A percentile compares a stretch with the other conserved stretches of the same genome.
Conservation (phyloP, 2,329 filamentous ascomycete genomes). For the Alternaria atra region DNA sequence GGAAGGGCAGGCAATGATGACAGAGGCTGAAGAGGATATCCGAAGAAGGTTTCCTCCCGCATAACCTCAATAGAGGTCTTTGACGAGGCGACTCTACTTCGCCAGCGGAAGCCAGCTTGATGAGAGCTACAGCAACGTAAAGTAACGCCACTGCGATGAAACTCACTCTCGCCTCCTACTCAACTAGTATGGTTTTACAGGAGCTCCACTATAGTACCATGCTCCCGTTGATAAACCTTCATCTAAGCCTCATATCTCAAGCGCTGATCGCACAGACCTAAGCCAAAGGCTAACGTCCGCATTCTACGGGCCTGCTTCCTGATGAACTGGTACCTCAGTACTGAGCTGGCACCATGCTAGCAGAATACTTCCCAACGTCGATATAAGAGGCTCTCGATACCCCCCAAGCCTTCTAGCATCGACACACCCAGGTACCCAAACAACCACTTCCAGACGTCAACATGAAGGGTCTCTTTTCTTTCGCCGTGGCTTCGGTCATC, state of each 20-base stretch:
- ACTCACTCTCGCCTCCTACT: constrained; percentile 18
- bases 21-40: no score
- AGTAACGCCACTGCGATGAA: constrained; percentile 24
- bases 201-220: constrained; percentile 37
- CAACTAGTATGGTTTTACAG: constrained; percentile 32
- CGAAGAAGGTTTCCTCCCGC: background rate
- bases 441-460: constrained; percentile 33
- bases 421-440: constrained; percentile 27
- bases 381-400: constrained; percentile 43
- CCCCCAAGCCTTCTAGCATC: constrained; percentile 26
- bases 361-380: constrained; percentile 13
- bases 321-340: constrained; percentile 27
- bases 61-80: background rate
- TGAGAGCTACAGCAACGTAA: constrained; percentile 10
- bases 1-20: background rate
- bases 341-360: constrained; percentile 15
- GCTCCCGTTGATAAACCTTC: constrained; percentile 33
- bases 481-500: constrained; percentile 47
- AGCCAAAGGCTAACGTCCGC: constrained; percentile 37
- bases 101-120: background rate
- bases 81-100: background rate
- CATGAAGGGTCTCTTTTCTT: constrained; percentile 49
- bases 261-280: constrained; percentile 40
- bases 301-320: constrained; percentile 50
- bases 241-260: constrained; percentile 45